Evolutionary conservation across 169 alveolate species (phyloP), one percentile per base, ranked within the genome.

Genomic region (Plasmodium knowlesi): DNA sequence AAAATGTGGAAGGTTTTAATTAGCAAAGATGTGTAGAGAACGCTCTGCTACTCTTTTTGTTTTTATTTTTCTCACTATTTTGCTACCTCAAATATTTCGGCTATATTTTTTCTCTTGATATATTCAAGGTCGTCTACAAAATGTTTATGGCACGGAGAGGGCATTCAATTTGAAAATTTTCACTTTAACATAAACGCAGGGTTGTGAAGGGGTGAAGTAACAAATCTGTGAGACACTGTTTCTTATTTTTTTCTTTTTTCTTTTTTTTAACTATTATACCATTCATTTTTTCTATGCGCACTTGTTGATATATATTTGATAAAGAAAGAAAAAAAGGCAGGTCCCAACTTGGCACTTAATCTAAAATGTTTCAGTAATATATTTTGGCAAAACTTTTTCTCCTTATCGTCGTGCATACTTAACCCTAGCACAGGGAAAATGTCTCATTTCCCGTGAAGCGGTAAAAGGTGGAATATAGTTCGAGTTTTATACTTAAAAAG

Each of bases 1-100:
- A 22, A 43, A 89, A 41, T 19, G n/a, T 9, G 53, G 82, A 61
- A 41, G 61, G 61, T 80, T 30, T n/a, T n/a, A 8, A 46, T 30
- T 76, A n/a, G 25, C 41, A 50, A 12, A 8, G 76, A 16, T 28
- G 39, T 10, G 37, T 3, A 71, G 22, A 39, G 46, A 84, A 1
- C 10, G 53, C 61, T 50, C 61, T 43, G 41, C 10, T 37, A 37
- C 19, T 34, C 28, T 22, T 71, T 34, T 28, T 28, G n/a, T 54
- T 25, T 84, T 28, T 28, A 9, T 41, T 78, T 34, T 85, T 73
- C 61, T 30, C 41, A 53, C 41, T 74, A 53, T 86, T 34, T 34
- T 50, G 16, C 50, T 78, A 86, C 93, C 93, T 86, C 93, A 74
- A 86, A 54, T 86, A 86, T 86, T 76, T 86, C 86, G 9, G 34